A percentile compares a stretch with the other conserved stretches of the same genome.
phyloP scores from a whole-genome alignment of 768 basidiomycete species.

The Lyophyllum decastes region DNA sequence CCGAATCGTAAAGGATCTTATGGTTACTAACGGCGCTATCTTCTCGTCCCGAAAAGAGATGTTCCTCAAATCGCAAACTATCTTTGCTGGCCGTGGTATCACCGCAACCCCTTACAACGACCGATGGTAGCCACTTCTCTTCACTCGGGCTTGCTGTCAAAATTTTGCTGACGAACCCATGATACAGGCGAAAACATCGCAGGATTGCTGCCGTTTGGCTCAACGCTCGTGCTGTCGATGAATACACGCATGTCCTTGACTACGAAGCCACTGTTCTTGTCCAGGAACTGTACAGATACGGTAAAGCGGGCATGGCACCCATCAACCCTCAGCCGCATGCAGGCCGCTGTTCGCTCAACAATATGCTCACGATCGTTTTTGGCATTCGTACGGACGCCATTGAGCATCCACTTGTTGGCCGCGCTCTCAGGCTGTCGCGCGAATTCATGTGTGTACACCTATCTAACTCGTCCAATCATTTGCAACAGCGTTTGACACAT shows the following conservation, averaged over 20 bases:
- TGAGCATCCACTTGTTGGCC: constrained; percentile 36
- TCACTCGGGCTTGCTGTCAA: background rate
- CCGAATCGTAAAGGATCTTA: constrained; percentile 41
- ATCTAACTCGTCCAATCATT: background rate
- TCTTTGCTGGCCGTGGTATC: constrained; percentile 44
- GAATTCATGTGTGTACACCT: constrained; percentile 43
- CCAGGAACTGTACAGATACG: constrained; percentile 33
- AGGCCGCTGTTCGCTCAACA: constrained; percentile 42
- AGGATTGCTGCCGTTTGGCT: constrained; percentile 37
- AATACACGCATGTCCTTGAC: constrained; percentile 36
- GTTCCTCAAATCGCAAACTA: constrained; percentile 46
- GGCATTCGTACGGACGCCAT: constrained; percentile 41
- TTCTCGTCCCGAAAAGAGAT: constrained; percentile 49
- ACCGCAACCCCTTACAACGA: constrained; percentile 47
- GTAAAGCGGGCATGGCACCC: constrained; percentile 29
- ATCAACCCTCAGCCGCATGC: constrained; percentile 41
- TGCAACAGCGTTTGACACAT: constrained; percentile 4
- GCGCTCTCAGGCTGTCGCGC: constrained; percentile 35
- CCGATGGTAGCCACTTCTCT: constrained; percentile 28
- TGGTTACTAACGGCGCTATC: constrained; percentile 44
- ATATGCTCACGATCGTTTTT: constrained; percentile 46
- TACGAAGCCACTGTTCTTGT: constrained; percentile 41
- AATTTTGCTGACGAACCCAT: constrained; percentile 1
- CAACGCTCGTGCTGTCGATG: constrained; percentile 32
- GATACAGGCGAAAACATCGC: constrained; percentile 41